These are phyloP conservation scores for Neocatenulostroma microsporum DNA, from an alignment of 2,329 filamentous ascomycete species.

Conservation along the genomic window DNA sequence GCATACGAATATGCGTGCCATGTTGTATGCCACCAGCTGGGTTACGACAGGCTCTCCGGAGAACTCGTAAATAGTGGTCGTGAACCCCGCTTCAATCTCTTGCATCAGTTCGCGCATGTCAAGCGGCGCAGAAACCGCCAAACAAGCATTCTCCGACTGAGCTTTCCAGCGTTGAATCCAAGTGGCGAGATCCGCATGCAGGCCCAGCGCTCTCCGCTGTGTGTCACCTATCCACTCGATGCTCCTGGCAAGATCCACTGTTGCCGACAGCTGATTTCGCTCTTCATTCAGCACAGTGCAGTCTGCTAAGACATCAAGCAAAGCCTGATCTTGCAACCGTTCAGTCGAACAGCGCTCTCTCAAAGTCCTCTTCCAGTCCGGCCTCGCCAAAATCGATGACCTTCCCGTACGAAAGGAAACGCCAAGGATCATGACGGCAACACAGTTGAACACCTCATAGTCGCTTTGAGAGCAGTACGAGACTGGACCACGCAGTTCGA, in stretches of 20 bases:
- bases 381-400: neutral
- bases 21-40: neutral
- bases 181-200: neutral
- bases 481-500: constrained; percentile 1
- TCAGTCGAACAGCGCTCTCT: neutral
- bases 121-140: too few relatives aligned
- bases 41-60: neutral
- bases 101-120: too few relatives aligned
- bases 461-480: neutral
- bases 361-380: neutral
- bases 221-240: too few relatives aligned
- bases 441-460: neutral
- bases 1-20: neutral
- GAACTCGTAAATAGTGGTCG: neutral
- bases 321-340: neutral
- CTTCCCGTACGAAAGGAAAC: neutral
- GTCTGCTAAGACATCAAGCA: neutral
- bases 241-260: neutral
- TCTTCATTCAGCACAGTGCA: constrained; percentile 1
- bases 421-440: neutral
- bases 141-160: neutral
- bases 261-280: neutral
- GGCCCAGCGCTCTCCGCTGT: neutral
- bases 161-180: neutral
- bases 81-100: too few relatives aligned